Conservation (phyloP, 345 rosid genomes). For the Excoecaria agallocha region DNA sequence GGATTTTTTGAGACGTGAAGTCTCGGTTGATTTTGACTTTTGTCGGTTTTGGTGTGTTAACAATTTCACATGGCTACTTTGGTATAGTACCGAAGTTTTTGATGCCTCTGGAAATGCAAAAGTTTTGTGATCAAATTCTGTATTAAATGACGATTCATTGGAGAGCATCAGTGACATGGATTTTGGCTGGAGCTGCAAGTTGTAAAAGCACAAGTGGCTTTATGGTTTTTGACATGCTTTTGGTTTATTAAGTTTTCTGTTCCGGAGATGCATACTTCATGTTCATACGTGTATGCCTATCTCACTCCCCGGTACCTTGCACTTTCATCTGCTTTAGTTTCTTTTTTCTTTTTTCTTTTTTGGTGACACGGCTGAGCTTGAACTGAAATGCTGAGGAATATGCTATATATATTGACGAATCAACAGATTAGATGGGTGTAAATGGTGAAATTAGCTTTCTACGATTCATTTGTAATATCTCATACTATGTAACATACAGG, state of each 20-base stretch:
- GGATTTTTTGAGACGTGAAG: background rate
- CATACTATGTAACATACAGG: background rate
- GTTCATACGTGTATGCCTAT: too few relatives aligned
- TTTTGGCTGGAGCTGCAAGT: background rate
- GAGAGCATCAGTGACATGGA: background rate
- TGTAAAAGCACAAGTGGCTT: slow-evolving; percentile 5
- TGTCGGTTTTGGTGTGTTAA: background rate
- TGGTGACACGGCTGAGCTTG: too few relatives aligned
- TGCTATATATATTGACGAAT: slow-evolving; percentile 8
- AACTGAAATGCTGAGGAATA: too few relatives aligned
- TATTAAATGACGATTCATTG: background rate
- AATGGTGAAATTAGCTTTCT: background rate
- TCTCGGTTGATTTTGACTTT: slow-evolving; percentile 5
- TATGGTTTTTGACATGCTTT: background rate
- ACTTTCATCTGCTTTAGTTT: too few relatives aligned
- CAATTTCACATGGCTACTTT: slow-evolving; percentile 1
- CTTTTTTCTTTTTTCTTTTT: too few relatives aligned
- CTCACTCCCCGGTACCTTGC: too few relatives aligned
- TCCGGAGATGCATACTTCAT: too few relatives aligned
- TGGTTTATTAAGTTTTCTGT: too few relatives aligned
- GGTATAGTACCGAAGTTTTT: background rate
- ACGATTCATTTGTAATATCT: slow-evolving; percentile 14
- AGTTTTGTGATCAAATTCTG: background rate
- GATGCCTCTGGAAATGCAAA: background rate
- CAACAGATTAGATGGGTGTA: background rate